These are phyloP conservation scores for Ajuga reptans DNA, from an alignment of 305 asterid genomes.

Conservation along the genomic window DNA sequence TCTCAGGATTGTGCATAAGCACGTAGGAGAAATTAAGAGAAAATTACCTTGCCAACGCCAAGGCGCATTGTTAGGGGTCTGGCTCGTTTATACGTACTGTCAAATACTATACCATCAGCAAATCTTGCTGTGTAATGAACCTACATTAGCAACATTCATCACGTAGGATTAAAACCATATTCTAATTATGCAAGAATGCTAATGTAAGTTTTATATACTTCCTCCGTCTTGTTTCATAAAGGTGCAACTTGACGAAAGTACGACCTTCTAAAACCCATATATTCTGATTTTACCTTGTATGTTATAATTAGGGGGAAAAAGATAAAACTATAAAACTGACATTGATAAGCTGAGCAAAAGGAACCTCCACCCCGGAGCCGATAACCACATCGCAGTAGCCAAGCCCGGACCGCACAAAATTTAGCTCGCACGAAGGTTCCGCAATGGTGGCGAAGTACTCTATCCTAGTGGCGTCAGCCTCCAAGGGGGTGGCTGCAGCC, in stretches of 20 bases:
- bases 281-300: too few relatives aligned
- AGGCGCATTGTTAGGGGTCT: slow-evolving; percentile 90
- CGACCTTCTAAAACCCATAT: too few relatives aligned
- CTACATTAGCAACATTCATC: slow-evolving; percentile 29
- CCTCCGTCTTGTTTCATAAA: too few relatives aligned
- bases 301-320: too few relatives aligned
- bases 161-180: neutral
- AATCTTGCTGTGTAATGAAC: slow-evolving; percentile 84
- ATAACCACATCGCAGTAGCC: slow-evolving; percentile 73
- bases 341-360: slow-evolving; percentile 56
- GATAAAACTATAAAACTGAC: too few relatives aligned
- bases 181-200: neutral
- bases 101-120: slow-evolving; percentile 76
- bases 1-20: neutral
- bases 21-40: neutral
- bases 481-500: slow-evolving; percentile 48
- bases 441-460: slow-evolving; percentile 76
- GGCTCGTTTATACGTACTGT: slow-evolving; percentile 75
- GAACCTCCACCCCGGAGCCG: slow-evolving; percentile 70
- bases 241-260: too few relatives aligned
- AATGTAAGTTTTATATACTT: neutral
- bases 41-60: slow-evolving; percentile 66
- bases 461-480: slow-evolving; percentile 69
- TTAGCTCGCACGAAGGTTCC: slow-evolving; percentile 75
- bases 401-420: slow-evolving; percentile 63